A percentile compares a stretch with the other conserved stretches of the same genome.
Conservation (phyloP, 2,329 filamentous ascomycete genomes). For the Trichophyton rubrum region DNA sequence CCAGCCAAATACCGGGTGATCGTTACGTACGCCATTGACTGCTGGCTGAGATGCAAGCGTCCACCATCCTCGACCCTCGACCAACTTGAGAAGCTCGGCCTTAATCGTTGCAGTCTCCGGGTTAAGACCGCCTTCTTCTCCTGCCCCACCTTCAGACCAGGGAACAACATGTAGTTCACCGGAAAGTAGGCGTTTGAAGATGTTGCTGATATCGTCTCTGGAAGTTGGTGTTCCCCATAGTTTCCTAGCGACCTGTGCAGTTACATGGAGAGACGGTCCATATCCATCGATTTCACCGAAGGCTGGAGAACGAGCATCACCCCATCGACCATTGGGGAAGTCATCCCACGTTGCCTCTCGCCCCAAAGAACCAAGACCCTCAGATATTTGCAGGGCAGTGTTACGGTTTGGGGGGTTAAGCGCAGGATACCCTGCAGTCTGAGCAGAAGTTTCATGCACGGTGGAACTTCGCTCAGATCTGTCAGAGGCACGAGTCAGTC, state of each 20-base stretch:
- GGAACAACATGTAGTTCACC: slow-evolving; percentile 72
- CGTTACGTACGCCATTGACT: slow-evolving; percentile 70
- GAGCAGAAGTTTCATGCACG: slow-evolving; percentile 55
- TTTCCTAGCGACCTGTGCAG: slow-evolving; percentile 65
- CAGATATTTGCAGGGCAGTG: slow-evolving; percentile 83
- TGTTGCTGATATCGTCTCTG: slow-evolving; percentile 56
- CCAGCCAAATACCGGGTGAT: slow-evolving; percentile 78
- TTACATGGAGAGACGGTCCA: slow-evolving; percentile 87
- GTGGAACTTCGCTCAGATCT: slow-evolving; percentile 26
- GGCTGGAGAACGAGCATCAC: slow-evolving; percentile 80
- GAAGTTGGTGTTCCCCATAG: slow-evolving; percentile 73
- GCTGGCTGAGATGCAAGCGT: slow-evolving; percentile 91
- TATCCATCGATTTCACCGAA: slow-evolving; percentile 98
- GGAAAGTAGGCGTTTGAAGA: slow-evolving; percentile 71
- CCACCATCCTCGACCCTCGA: slow-evolving; percentile 75
- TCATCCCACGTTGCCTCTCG: slow-evolving; percentile 98
- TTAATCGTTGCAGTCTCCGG: slow-evolving; percentile 76
- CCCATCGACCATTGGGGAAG: slow-evolving; percentile 91
- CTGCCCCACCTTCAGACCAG: slow-evolving; percentile 72
- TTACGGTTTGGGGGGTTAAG: slow-evolving; percentile 58
- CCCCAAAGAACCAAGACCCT: slow-evolving; percentile 78
- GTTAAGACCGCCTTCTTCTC: slow-evolving; percentile 36
- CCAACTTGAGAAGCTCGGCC: slow-evolving; percentile 60
- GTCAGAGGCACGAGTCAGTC: slow-evolving; percentile 25
- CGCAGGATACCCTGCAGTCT: slow-evolving; percentile 62